Evolutionary conservation across 768 basidiomycete species (phyloP), one percentile per base, ranked within the genome.

Genomic region (Tylopilus sp.): DNA sequence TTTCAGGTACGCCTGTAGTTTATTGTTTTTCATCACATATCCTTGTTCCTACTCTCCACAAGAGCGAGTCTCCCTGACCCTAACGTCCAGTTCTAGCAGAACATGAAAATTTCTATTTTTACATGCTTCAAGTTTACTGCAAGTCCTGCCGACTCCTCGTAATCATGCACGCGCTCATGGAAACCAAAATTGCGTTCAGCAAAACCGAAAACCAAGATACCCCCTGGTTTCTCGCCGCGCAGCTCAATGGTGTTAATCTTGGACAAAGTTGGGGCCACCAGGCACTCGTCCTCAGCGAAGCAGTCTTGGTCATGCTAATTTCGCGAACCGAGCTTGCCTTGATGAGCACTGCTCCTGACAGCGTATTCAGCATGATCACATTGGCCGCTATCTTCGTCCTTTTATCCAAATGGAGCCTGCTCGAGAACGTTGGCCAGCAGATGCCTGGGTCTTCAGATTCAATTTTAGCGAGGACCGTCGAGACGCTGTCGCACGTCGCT

Each of bases 301-400:
- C 65, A 2, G 64, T 75, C 39, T 55, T 77, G 44, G 65, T 69
- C 39, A 40, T 66, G 3, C 58, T 67, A 8, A 66, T 77, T 39
- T 65, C 71, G 21, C 51, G 66, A 26, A 53, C 61, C 23, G 72
- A 77, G 43, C 50, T 65, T 18, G 56, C 56, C 0, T 59, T 73
- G n/a, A 60, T 78, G 50, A 67, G 69, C 52, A 64, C 74, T 11
- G 69, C 74, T 8, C 75, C 75, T 3, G 77, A 77, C 58, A 62
- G 60, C 36, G 45, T 77, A 23, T 77, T 72, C 51, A 62, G 62
- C 26, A 70, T 78, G 69, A 64, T 77, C 40, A 63, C 69, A 0
- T 74, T 77, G 46, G 73, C 77, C 38, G 72, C 76, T 6, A 67
- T 74, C 2, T 76, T 69, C 43, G 52, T 79, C 44, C 68, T 78